Evolutionary conservation across 2,329 filamentous ascomycete genomes (phyloP).

Genomic region (Lachnellula occidentalis): DNA sequence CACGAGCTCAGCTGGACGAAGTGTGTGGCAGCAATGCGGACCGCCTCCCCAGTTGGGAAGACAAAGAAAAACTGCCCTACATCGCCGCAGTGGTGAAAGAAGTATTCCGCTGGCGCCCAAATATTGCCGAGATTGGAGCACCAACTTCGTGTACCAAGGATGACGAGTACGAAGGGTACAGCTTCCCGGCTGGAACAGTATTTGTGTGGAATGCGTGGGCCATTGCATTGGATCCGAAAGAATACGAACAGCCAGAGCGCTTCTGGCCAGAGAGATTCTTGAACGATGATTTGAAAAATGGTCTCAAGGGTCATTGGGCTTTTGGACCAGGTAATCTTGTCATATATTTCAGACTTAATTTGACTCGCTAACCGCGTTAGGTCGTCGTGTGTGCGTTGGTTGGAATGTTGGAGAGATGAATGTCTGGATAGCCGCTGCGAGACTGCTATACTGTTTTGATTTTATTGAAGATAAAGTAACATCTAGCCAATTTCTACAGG

Average conservation of each 20-base stretch:
- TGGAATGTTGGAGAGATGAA: slow-evolving; percentile 29
- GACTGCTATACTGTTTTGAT: slow-evolving; percentile 17
- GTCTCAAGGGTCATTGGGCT: slow-evolving; percentile 28
- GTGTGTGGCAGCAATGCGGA: slow-evolving; percentile 35
- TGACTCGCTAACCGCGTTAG: not conserved
- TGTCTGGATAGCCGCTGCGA: slow-evolving; percentile 30
- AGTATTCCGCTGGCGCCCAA: slow-evolving; percentile 38
- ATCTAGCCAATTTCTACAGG: no score
- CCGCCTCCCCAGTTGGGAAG: slow-evolving; percentile 41
- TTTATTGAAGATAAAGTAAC: slow-evolving; percentile 2
- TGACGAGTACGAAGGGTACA: slow-evolving; percentile 49
- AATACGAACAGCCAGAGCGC: slow-evolving; percentile 41
- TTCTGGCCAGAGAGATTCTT: slow-evolving; percentile 44
- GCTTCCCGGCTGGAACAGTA: slow-evolving; percentile 37
- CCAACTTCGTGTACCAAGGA: slow-evolving; percentile 48
- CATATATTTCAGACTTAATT: not conserved
- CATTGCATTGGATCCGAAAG: slow-evolving; percentile 38
- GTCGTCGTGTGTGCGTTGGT: slow-evolving; percentile 31
- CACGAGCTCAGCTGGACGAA: slow-evolving; percentile 39
- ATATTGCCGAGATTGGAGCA: slow-evolving; percentile 41
- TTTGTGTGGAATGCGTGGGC: slow-evolving; percentile 36
- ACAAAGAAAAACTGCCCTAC: slow-evolving; percentile 38
- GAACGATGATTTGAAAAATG: slow-evolving; percentile 34
- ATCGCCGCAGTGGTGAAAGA: slow-evolving; percentile 43
- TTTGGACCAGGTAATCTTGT: slow-evolving; percentile 30